Evolutionary conservation across 2,329 filamentous ascomycete genomes (phyloP).

Genomic region (Ceratocystis destructans): DNA sequence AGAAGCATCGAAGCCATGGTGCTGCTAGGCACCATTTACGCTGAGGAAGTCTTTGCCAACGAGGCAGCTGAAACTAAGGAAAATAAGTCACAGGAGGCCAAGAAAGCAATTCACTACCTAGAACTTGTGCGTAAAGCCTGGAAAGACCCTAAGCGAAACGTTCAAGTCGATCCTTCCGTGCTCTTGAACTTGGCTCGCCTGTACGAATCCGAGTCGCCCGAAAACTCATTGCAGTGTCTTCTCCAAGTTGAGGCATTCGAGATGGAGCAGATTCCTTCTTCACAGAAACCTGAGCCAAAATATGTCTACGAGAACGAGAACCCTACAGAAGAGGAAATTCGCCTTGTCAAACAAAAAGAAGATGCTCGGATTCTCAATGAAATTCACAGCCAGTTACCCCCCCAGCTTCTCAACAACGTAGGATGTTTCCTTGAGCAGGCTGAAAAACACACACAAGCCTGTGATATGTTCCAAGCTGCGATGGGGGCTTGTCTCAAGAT

Average conservation of each 20-base stretch:
- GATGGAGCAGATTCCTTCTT: slow-evolving; percentile 56
- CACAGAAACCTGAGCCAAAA: slow-evolving; percentile 26
- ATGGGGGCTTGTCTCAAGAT: slow-evolving; percentile 75
- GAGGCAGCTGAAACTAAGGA: slow-evolving; percentile 62
- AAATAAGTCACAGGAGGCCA: slow-evolving; percentile 71
- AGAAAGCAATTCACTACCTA: slow-evolving; percentile 72
- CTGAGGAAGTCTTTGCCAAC: slow-evolving; percentile 79
- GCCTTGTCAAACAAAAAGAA: slow-evolving; percentile 28
- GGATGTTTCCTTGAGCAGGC: slow-evolving; percentile 88
- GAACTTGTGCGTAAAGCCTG: slow-evolving; percentile 76
- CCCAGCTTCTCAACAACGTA: slow-evolving; percentile 92
- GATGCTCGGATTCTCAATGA: slow-evolving; percentile 45
- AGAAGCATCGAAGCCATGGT: slow-evolving; percentile 82
- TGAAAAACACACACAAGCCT: slow-evolving; percentile 66
- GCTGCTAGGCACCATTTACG: slow-evolving; percentile 78
- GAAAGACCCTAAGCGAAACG: slow-evolving; percentile 83
- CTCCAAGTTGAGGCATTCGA: slow-evolving; percentile 87
- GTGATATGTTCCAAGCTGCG: slow-evolving; percentile 83
- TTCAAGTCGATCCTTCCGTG: slow-evolving; percentile 70
- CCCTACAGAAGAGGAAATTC: slow-evolving; percentile 7
- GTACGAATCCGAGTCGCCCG: slow-evolving; percentile 73
- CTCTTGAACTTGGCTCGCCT: slow-evolving; percentile 82
- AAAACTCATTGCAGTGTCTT: slow-evolving; percentile 84
- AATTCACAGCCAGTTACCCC: slow-evolving; percentile 67
- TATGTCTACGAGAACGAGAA: slow-evolving; percentile 8